Percentiles rank a stretch among this genome's conserved stretches.
phyloP scores from a whole-genome alignment of 225 moss, liverwort and hornwort species.

The Bryoerythrophyllum caledonicum region DNA sequence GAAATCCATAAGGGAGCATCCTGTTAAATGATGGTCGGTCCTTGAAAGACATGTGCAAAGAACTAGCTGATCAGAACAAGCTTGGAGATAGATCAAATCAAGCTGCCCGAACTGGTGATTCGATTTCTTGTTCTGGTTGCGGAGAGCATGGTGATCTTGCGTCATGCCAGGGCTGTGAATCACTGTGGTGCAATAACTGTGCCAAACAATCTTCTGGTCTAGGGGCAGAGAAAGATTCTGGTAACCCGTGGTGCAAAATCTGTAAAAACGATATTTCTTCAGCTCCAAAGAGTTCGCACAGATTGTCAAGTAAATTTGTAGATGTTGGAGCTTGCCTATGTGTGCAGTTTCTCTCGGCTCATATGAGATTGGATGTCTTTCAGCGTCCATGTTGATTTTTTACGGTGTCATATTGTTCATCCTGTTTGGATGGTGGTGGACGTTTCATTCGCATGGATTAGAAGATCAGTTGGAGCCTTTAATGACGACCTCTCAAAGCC shows the following conservation, averaged over 20 bases:
- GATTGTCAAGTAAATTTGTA: constrained; percentile 51
- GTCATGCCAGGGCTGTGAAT: constrained; percentile 65
- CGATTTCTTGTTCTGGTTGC: constrained; percentile 73
- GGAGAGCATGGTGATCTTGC: constrained; percentile 75
- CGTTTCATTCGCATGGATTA: constrained; percentile 37
- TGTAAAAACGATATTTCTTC: constrained; percentile 48
- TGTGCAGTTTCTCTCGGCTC: constrained; percentile 64
- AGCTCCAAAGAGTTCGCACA: constrained; percentile 42
- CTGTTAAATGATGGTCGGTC: constrained; percentile 72
- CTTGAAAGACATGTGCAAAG: constrained; percentile 69
- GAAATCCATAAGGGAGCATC: constrained; percentile 92
- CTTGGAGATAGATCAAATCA: constrained; percentile 39
- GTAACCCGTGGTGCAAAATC: constrained; percentile 61
- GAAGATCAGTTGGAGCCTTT: constrained; percentile 52
- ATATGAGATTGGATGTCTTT: constrained; percentile 72
- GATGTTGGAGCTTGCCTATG: constrained; percentile 46
- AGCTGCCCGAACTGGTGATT: constrained; percentile 47
- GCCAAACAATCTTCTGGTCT: constrained; percentile 39
- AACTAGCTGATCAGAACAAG: constrained; percentile 63
- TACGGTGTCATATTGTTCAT: constrained; percentile 60
- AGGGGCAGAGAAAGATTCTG: constrained; percentile 50
- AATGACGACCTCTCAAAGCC: constrained; percentile 45
- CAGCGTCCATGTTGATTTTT: constrained; percentile 62
- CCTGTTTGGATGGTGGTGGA: constrained; percentile 75
- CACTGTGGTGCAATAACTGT: constrained; percentile 56